phyloP scores from a whole-genome alignment of 352 stramenopile species.

The Phytophthora constricta region DNA sequence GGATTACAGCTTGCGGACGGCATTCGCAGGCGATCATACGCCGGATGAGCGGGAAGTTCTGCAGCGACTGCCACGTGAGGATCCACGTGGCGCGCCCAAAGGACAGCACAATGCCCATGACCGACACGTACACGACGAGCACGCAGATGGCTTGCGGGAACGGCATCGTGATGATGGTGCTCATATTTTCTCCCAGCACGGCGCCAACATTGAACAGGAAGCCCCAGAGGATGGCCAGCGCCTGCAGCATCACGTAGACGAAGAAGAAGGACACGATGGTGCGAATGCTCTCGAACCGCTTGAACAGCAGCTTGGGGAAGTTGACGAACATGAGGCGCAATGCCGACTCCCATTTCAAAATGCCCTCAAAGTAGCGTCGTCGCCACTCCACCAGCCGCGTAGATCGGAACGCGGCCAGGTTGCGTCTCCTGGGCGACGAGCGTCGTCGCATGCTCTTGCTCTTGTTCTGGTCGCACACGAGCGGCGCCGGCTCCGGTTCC shows the following conservation, averaged over 20 bases:
- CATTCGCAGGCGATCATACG: slow-evolving; percentile 84
- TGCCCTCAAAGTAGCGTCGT: slow-evolving; percentile 66
- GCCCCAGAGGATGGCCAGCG: slow-evolving; percentile 85
- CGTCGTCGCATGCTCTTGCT: slow-evolving; percentile 16
- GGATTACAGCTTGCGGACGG: slow-evolving; percentile 77
- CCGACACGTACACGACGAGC: slow-evolving; percentile 80
- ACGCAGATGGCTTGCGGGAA: slow-evolving; percentile 78
- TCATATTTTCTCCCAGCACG: slow-evolving; percentile 88
- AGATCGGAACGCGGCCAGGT: slow-evolving; percentile 25
- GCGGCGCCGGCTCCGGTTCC: slow-evolving; percentile 17
- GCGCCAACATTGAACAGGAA: slow-evolving; percentile 87
- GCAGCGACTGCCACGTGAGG: slow-evolving; percentile 86
- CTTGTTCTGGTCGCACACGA: slow-evolving; percentile 13
- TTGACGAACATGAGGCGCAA: slow-evolving; percentile 68
- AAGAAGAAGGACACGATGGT: slow-evolving; percentile 84
- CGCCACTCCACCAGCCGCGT: slow-evolving; percentile 50
- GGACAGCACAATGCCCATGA: slow-evolving; percentile 86
- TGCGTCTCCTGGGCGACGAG: slow-evolving; percentile 1
- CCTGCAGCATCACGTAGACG: slow-evolving; percentile 86
- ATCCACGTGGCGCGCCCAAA: slow-evolving; percentile 89
- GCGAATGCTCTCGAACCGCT: slow-evolving; percentile 52
- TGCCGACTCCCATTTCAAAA: slow-evolving; percentile 70
- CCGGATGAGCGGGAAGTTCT: slow-evolving; percentile 89
- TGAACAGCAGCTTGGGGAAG: slow-evolving; percentile 58
- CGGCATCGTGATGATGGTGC: slow-evolving; percentile 85